These are phyloP conservation scores for Poterioochromonas sp. DNA, from an alignment of 352 stramenopile species.

Conservation along the genomic window DNA sequence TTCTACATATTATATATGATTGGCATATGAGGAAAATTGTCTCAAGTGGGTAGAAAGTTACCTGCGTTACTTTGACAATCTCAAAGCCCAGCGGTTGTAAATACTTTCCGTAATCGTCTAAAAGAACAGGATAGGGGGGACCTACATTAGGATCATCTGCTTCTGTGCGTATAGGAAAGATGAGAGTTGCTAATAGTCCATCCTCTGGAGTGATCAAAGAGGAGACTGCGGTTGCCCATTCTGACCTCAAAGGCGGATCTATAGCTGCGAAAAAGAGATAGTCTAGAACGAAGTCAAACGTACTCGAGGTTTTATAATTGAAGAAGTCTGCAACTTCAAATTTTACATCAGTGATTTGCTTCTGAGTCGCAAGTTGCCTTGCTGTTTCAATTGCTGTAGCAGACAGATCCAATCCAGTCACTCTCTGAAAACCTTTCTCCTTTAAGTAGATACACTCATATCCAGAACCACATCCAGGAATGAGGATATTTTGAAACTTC, in stretches of 20 bases:
- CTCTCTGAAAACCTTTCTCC: not conserved
- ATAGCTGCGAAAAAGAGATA: slow-evolving; percentile 36
- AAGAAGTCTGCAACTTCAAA: slow-evolving; percentile 10
- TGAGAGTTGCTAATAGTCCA: slow-evolving; percentile 41
- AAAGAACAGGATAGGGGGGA: slow-evolving; percentile 37
- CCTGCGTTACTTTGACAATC: not conserved
- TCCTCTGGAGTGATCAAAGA: slow-evolving; percentile 31
- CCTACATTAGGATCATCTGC: slow-evolving; percentile 27
- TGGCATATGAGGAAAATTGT: not conserved
- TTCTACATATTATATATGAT: not conserved
- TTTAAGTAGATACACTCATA: slow-evolving; percentile 15
- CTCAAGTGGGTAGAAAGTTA: not conserved
- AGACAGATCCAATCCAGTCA: slow-evolving; percentile 15
- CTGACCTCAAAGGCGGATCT: slow-evolving; percentile 33
- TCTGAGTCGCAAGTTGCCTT: not conserved
- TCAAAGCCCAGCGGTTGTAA: slow-evolving; percentile 33
- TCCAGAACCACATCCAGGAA: slow-evolving; percentile 16
- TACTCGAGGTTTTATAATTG: not conserved
- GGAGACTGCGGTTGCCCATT: slow-evolving; percentile 40
- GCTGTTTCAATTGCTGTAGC: slow-evolving; percentile 7
- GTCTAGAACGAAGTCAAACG: slow-evolving; percentile 6
- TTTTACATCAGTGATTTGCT: not conserved
- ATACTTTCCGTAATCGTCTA: slow-evolving; percentile 35
- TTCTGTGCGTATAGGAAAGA: slow-evolving; percentile 40
- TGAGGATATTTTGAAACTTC: not conserved